These are phyloP conservation scores for Debaryomyces castellii DNA, from an alignment of 805 yeast species.

Conservation along the genomic window DNA sequence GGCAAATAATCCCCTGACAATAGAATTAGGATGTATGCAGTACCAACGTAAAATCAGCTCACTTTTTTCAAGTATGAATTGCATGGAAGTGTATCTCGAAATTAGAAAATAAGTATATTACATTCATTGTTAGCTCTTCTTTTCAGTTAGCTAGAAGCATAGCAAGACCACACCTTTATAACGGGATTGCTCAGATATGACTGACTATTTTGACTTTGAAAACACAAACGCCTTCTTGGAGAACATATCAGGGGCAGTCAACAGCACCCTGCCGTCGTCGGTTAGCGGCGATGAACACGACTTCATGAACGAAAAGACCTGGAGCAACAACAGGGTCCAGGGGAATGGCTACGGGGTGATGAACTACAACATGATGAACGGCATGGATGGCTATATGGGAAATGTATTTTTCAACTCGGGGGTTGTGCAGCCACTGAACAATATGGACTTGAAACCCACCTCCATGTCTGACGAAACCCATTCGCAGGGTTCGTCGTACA, in stretches of 20 bases:
- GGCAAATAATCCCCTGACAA: neutral
- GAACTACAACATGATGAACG: neutral
- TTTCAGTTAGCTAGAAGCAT: neutral
- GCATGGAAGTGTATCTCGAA: neutral
- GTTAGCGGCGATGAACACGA: slow-evolving; percentile 16
- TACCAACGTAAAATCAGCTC: slow-evolving; percentile 1
- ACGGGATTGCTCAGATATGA: neutral
- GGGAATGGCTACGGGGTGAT: slow-evolving; percentile 4
- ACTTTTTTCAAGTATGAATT: neutral
- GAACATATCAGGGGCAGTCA: slow-evolving; percentile 24
- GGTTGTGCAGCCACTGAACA: neutral
- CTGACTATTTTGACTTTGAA: slow-evolving; percentile 23
- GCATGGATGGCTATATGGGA: neutral
- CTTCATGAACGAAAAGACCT: neutral
- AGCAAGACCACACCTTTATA: neutral
- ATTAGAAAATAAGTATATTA: neutral
- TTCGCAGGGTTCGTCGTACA: slow-evolving; percentile 16
- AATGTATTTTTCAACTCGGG: slow-evolving; percentile 2
- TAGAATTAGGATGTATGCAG: neutral
- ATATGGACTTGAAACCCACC: slow-evolving; percentile 6
- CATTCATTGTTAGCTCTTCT: neutral
- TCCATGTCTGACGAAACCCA: slow-evolving; percentile 15
- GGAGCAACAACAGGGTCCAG: neutral
- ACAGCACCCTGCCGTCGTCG: slow-evolving; percentile 19
- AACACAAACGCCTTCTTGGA: slow-evolving; percentile 30